These are phyloP conservation scores for Penicillium sp. DNA, from an alignment of 2,329 filamentous ascomycete species.

Conservation along the genomic window DNA sequence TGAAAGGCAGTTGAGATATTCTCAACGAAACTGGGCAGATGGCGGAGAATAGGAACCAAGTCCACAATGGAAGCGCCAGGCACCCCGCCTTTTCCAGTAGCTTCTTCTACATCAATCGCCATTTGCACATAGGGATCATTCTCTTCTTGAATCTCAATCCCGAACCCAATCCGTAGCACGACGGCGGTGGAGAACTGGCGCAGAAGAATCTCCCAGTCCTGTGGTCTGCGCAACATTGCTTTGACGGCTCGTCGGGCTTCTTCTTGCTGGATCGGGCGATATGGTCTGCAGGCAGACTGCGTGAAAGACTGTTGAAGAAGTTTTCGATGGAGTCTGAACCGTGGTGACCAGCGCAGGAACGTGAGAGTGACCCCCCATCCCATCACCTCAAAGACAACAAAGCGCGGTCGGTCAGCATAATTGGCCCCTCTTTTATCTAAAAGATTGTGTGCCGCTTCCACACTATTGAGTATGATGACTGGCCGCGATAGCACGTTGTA, in stretches of 20 bases:
- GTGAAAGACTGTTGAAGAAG: constrained; percentile 1
- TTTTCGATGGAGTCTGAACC: background rate
- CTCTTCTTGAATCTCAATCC: background rate
- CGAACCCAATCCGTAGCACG: background rate
- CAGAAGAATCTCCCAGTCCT: background rate
- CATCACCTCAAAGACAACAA: background rate
- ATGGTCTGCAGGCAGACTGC: background rate
- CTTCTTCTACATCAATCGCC: constrained; percentile 2
- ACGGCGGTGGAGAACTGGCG: background rate
- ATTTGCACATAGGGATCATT: constrained; percentile 1
- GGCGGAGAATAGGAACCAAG: background rate
- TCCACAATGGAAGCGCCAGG: constrained; percentile 1
- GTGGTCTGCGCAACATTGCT: background rate
- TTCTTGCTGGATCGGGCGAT: background rate
- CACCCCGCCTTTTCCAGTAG: background rate
- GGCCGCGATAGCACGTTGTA: background rate
- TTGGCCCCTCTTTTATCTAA: background rate
- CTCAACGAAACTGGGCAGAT: background rate
- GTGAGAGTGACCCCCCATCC: constrained; percentile 1
- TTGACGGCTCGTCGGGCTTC: background rate
- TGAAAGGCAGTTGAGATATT: background rate
- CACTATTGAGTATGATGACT: background rate
- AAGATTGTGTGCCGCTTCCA: background rate
- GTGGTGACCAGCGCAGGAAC: background rate
- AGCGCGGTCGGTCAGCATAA: background rate